Conservation (phyloP, 768 basidiomycete genomes). For the Mycena alexandri region DNA sequence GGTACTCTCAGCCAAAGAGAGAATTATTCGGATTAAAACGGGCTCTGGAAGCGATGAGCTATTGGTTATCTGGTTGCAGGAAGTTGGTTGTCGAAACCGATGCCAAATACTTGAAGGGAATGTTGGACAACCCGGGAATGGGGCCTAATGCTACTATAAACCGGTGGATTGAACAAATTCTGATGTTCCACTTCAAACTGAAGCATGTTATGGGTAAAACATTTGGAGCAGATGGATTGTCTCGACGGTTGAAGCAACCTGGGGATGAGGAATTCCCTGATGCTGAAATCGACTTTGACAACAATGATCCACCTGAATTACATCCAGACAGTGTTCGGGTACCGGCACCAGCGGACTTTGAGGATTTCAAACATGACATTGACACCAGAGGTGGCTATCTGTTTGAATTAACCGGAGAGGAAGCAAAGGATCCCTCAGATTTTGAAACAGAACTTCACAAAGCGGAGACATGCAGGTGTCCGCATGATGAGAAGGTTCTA, state of each 20-base stretch:
- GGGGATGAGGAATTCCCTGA: background rate
- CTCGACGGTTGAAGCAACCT: background rate
- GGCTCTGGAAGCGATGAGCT: too few species aligned
- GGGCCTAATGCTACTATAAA: too few species aligned
- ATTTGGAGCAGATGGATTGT: slow-evolving; percentile 3
- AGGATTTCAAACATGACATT: slow-evolving; percentile 1
- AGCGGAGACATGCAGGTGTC: slow-evolving; percentile 1
- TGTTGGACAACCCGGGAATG: too few species aligned
- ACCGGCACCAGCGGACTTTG: background rate
- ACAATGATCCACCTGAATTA: background rate
- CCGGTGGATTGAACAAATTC: too few species aligned
- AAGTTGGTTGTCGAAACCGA: too few species aligned
- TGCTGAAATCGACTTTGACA: background rate
- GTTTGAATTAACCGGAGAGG: background rate
- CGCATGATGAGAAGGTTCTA: background rate
- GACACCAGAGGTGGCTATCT: background rate
- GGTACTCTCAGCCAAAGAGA: too few species aligned
- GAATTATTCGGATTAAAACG: too few species aligned
- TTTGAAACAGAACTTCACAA: slow-evolving; percentile 3
- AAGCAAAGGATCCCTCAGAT: background rate
- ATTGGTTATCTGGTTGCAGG: too few species aligned
- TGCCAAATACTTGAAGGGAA: too few species aligned
- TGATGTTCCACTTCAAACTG: background rate
- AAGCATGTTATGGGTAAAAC: background rate
- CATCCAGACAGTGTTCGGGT: background rate